These are phyloP conservation scores for Neurospora sp. DNA, from an alignment of 495 filamentous ascomycete genomes.

Conservation along the genomic window DNA sequence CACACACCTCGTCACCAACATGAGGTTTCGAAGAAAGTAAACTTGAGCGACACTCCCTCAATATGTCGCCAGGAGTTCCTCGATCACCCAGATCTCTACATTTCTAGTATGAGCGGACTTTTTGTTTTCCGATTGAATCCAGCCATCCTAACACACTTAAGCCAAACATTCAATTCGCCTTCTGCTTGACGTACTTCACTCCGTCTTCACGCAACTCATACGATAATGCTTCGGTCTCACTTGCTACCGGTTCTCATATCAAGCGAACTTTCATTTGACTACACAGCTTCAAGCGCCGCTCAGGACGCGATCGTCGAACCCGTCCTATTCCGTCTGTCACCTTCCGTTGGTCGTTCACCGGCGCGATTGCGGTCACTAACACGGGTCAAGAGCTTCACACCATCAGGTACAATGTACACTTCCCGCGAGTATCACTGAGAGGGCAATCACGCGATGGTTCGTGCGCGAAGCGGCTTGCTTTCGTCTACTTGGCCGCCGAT, in stretches of 20 bases:
- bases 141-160: too few relatives aligned
- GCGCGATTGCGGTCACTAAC: neutral
- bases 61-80: fast-evolving
- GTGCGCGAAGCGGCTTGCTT: neutral
- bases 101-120: neutral
- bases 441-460: neutral
- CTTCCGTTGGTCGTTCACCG: neutral
- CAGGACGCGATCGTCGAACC: neutral
- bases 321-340: neutral
- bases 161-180: neutral
- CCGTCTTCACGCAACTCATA: neutral
- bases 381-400: neutral
- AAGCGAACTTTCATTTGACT: neutral
- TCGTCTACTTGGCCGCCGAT: neutral
- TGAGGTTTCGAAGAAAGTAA: too few relatives aligned
- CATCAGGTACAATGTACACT: neutral
- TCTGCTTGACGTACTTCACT: neutral
- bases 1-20: neutral
- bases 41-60: neutral
- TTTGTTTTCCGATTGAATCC: too few relatives aligned
- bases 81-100: fast-evolving
- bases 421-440: neutral
- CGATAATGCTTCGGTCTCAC: neutral
- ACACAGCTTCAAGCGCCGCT: neutral
- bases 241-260: neutral